phyloP scores from a whole-genome alignment of 768 basidiomycete genomes.

The Termitomyces sp. region DNA sequence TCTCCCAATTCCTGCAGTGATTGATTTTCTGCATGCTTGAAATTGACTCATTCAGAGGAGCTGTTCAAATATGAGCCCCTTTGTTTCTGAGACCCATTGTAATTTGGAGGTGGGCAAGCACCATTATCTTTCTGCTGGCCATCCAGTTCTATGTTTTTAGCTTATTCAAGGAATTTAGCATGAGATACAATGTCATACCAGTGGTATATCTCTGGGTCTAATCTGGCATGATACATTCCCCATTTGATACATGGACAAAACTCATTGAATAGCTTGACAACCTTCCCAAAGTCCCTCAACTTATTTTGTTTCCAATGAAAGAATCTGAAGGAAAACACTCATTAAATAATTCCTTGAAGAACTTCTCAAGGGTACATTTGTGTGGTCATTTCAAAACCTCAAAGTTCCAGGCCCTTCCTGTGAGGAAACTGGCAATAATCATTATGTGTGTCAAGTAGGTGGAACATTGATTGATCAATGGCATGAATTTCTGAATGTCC shows the following conservation, averaged over 20 bases:
- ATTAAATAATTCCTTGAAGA: neutral
- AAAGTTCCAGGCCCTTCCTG: neutral
- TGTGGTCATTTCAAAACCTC: neutral
- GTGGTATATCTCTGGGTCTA: too few relatives aligned
- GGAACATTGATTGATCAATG: slow-evolving; percentile 11
- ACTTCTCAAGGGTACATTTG: neutral
- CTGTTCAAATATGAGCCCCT: too few relatives aligned
- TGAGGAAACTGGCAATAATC: neutral
- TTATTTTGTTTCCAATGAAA: neutral
- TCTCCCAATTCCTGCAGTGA: too few relatives aligned
- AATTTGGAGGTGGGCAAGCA: too few relatives aligned
- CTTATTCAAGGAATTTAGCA: too few relatives aligned
- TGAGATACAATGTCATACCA: too few relatives aligned
- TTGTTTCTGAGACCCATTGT: too few relatives aligned
- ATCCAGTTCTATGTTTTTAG: too few relatives aligned
- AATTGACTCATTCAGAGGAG: too few relatives aligned
- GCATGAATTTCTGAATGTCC: slow-evolving; percentile 6
- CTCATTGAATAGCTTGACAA: neutral
- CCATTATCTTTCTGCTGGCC: too few relatives aligned
- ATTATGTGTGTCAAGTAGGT: slow-evolving; percentile 8
- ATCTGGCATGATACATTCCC: slow-evolving; percentile 12
- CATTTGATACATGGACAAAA: neutral
- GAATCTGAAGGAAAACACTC: neutral
- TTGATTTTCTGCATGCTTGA: too few relatives aligned
- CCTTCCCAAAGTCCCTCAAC: slow-evolving; percentile 6